Evolutionary conservation across 805 yeast genomes (phyloP).

Genomic region (Pichia nanzhaoensis): DNA sequence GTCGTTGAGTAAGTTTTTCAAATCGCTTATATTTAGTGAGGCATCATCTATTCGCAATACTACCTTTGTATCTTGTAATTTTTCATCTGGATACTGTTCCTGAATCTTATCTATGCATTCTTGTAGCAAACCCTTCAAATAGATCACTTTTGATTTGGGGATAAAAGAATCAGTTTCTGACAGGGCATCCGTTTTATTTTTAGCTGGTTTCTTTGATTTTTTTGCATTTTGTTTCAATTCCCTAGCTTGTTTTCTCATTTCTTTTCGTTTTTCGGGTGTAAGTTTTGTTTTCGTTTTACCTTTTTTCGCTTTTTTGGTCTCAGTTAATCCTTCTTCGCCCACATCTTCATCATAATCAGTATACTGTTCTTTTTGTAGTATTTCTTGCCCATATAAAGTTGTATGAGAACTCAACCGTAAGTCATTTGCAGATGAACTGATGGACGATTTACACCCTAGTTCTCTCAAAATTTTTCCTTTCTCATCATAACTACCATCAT

Average conservation of each 20-base stretch:
- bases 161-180: background rate
- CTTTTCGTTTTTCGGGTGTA: slow-evolving; percentile 1
- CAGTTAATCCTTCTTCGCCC: no score
- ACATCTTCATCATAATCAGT: background rate
- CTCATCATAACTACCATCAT: background rate
- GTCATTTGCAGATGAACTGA: background rate
- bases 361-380: background rate
- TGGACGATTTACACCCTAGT: background rate
- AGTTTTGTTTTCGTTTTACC: background rate
- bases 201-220: background rate
- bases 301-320: background rate
- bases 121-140: background rate
- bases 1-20: slow-evolving; percentile 49
- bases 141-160: background rate
- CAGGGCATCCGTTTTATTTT: background rate
- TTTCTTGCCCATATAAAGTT: slow-evolving; percentile 4
- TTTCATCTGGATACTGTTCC: background rate
- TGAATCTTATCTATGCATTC: background rate
- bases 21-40: slow-evolving; percentile 52
- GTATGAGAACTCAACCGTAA: slow-evolving; percentile 8
- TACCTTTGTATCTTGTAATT: background rate
- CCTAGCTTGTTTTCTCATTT: slow-evolving; percentile 4
- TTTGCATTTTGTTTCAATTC: slow-evolving; percentile 5
- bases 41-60: slow-evolving; percentile 49
- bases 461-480: background rate